phyloP scores from a whole-genome alignment of 805 yeast genomes.

The Starmerella bombicola region DNA sequence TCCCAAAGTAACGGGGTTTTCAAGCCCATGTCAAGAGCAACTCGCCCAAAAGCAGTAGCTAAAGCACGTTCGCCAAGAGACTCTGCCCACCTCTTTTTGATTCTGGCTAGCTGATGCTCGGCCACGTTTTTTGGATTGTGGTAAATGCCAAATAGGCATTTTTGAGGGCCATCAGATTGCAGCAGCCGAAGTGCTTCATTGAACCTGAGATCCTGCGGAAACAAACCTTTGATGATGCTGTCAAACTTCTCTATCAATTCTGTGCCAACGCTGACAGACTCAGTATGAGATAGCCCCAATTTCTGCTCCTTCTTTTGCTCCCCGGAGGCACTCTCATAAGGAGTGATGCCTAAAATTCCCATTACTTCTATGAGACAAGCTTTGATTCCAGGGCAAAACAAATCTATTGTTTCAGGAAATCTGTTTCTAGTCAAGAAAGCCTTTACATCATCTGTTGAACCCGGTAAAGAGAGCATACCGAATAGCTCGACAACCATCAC shows the following conservation, averaged over 20 bases:
- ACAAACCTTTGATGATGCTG: constrained; percentile 35
- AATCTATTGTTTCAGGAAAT: neutral
- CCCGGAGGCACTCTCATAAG: neutral
- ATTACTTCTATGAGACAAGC: neutral
- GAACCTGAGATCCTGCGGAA: constrained; percentile 65
- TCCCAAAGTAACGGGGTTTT: constrained; percentile 74
- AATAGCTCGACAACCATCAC: neutral
- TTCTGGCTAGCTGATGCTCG: constrained; percentile 45
- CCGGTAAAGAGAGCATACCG: neutral
- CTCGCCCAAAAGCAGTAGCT: constrained; percentile 66
- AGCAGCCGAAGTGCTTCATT: constrained; percentile 61
- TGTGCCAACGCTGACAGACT: neutral
- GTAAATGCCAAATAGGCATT: constrained; percentile 27
- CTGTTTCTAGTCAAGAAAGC: neutral
- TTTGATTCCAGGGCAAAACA: neutral
- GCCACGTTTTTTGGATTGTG: constrained; percentile 32
- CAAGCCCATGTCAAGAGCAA: constrained; percentile 55
- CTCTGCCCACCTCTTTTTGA: constrained; percentile 46
- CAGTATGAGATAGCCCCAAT: neutral
- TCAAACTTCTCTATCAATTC: neutral
- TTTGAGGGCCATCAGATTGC: constrained; percentile 56
- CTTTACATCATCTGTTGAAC: neutral
- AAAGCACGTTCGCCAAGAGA: constrained; percentile 58
- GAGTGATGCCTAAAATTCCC: neutral
- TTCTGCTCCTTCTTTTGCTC: neutral